phyloP scores from a whole-genome alignment of 371 early-diverging fungal genomes.

The Fennellomyces sp. region DNA sequence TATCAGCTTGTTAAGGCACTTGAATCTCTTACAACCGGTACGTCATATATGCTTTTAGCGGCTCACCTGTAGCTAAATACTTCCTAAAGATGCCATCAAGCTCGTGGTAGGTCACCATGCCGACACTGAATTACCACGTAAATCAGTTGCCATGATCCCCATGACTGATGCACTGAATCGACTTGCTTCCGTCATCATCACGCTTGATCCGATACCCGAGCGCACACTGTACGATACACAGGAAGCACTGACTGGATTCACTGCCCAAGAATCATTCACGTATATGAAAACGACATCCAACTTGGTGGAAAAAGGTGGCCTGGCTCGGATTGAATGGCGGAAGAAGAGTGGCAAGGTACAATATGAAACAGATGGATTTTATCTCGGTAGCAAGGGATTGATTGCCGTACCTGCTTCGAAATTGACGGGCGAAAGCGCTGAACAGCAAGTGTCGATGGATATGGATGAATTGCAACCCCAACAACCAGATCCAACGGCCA shows the following conservation, averaged over 20 bases:
- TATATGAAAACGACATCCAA: slow-evolving; percentile 42
- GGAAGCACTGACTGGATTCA: slow-evolving; percentile 41
- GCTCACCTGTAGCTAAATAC: neutral
- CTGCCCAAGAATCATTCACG: slow-evolving; percentile 41
- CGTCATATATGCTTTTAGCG: neutral
- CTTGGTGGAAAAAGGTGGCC: slow-evolving; percentile 24
- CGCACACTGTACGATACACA: slow-evolving; percentile 29
- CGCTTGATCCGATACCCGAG: slow-evolving; percentile 30
- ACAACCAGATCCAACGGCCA: slow-evolving; percentile 43
- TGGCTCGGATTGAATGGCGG: slow-evolving; percentile 46
- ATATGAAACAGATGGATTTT: slow-evolving; percentile 35
- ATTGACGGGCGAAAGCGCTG: slow-evolving; percentile 17
- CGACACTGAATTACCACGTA: slow-evolving; percentile 24
- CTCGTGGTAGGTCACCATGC: slow-evolving; percentile 34
- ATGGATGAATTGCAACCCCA: neutral
- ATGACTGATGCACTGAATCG: slow-evolving; percentile 33
- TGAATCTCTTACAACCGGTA: slow-evolving; percentile 43
- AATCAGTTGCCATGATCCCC: slow-evolving; percentile 3
- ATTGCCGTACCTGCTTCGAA: slow-evolving; percentile 22
- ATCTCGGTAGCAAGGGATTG: slow-evolving; percentile 9
- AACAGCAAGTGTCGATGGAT: slow-evolving; percentile 12
- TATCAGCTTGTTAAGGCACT: slow-evolving; percentile 43
- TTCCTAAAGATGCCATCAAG: slow-evolving; percentile 26
- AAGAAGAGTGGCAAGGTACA: slow-evolving; percentile 50
- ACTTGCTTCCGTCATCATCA: slow-evolving; percentile 33